Base-by-base conservation (phyloP, 192 early-diverging fungal species). In the Coemansia sp. region DNA sequence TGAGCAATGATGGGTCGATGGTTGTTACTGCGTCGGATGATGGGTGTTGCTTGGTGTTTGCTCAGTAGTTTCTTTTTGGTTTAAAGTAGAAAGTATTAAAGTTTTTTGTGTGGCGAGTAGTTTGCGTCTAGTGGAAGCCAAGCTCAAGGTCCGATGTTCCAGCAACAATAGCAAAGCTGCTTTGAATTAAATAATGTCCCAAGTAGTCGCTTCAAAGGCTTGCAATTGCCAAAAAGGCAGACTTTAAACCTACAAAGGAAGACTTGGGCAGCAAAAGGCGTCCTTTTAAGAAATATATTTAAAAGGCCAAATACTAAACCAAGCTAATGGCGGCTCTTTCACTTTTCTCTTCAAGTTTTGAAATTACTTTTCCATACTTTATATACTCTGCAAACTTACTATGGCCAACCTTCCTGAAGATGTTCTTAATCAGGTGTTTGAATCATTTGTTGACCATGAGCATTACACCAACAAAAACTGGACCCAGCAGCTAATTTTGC, bases 1-100 rank as follows among this genome's bases (percentile, higher is more conserved):
- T 93, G 34, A 82, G 89, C 26, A 64, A 65, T 37, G 92, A 93
- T 68, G 93, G 90, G 8, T 62, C 78, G 15, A 86, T 80, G 0
- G 69, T 91, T 19, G 90, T 94, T 14, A 92, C 91, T 0, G 92
- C 87, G 5, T 88, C 90, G 0, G 95, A 97, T 62, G 95, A 97
- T 76, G 91, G 92, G 22, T 85, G 82, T 25, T 84, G 86, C 44
- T 75, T 91, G 55, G 88, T 91, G 1, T 91, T 91, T 74, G 42
- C 76, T 0, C 42, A 65, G 31, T 63, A 77, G 20, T 15, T n/a
- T 14, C 4, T 1, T 50, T 51, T 23, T 34, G 8, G 31, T 34
- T 26, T 5, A 26, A 26, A 26, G 26, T 26, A 26, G 26, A n/a
- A n/a, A n/a, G n/a, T n/a, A n/a, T n/a, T n/a, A n/a, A n/a, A n/a